Evolutionary conservation across 202 grass and related monocot genomes (phyloP), one percentile per base, ranked within the genome.

Genomic region (Carex arenaria): DNA sequence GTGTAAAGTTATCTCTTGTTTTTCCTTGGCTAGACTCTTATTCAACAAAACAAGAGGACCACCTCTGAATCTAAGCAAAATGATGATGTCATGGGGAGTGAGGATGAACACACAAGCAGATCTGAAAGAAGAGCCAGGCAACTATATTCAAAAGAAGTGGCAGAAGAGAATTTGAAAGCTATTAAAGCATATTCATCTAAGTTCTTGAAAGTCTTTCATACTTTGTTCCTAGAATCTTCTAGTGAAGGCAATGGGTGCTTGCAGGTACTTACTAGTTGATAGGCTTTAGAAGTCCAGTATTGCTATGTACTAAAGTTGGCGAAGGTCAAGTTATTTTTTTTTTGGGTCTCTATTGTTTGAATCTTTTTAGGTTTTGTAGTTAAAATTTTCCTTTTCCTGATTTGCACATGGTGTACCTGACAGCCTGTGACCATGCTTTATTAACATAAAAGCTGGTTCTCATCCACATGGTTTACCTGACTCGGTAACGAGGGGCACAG

Each of bases 21-120:
- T 85, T 43, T 84, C 67, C 10, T 10, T 87, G 85, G 52, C 23
- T 90, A 98, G 95, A 82, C 84, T 89, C 82, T 98, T 82, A 93
- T 98, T 81, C 90, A 90, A 84, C 95, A 98, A 87, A 98, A 98
- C 79, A 95, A 89, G 86, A 82, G 88, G 79, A 88, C 82, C 59
- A 28, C 87, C 26, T 93, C 86, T 70, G 78, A 82, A 32, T 52
- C 72, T 86, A 70, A 42, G 55, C 85, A 82, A 87, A 86, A 83
- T 31, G 80, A 73, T 11, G 67, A 84, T 78, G 49, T 74, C 64
- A 30, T 57, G 26, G 72, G 19, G 51, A 56, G 66, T 72, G 94
- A 89, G 82, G 89, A 84, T 87, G 83, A 91, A 87, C 72, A 77
- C 23, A 60, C 86, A 81, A 89, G 85, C 84, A 93, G 90, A 80